Base-by-base conservation (phyloP, 495 filamentous ascomycete genomes). In the Neurospora sp. region DNA sequence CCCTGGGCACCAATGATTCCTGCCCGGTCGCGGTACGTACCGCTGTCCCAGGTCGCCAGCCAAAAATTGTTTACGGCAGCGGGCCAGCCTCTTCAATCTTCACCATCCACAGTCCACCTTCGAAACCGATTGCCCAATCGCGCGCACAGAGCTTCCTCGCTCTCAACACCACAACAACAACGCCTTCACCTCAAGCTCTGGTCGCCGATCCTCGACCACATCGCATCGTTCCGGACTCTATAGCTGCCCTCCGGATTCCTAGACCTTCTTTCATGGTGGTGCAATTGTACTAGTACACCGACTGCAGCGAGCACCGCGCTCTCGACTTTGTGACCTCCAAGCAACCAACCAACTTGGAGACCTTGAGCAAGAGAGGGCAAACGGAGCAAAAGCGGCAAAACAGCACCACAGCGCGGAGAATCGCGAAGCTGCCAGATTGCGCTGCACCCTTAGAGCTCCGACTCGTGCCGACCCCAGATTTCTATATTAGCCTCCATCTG, bases 51-150 rank as follows among this genome's bases (percentile, higher is more conserved):
- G 54, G 16, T 31, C 54, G 35, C 54, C 23, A 27, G 71, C 78
- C 79, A 81, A 81, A 81, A 81, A 81, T 81, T 81, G 79, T 81
- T 81, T 79, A 81, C 71, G 71, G 74, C 27, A 62, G 54, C 54
- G 54, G 54, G 54, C 71, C 74, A 78, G 73, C 78, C 76, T 76
- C 74, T 77, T 74, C 62, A 73, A 59, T 40, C 71, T 66, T 62
- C 54, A 31, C 23, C 54, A 31, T 62, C 54, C 54, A 62, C 54
- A 62, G 54, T 62, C 54, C 54, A 62, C 54, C 54, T 62, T 62
- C 5, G 54, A 62, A 31, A 62, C 27, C 31, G 54, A 62, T 62
- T 62, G 54, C 54, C 54, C 54, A 62, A 62, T 62, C 54, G 54
- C 54, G 54, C 54, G 54, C 54, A 54, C 46, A 62, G 54, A 62